phyloP scores from a whole-genome alignment of 352 stramenopile species.

The Aphanomyces astaci region DNA sequence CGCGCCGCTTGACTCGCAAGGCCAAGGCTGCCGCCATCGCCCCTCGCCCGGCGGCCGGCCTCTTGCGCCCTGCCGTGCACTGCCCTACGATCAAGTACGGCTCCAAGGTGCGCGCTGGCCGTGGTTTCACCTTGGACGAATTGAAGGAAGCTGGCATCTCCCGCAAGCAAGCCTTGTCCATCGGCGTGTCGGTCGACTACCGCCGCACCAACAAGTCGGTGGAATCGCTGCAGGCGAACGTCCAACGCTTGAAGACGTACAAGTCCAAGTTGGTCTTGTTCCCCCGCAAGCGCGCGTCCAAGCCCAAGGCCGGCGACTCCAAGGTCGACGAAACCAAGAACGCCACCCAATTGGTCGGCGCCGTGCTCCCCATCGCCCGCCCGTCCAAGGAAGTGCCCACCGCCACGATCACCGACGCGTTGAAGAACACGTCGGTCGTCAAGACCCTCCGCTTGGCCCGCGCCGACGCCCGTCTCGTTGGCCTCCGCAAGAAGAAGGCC shows the following conservation, averaged over 20 bases:
- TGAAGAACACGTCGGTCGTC: slow-evolving; percentile 80
- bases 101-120: slow-evolving; percentile 95
- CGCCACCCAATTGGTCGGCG: slow-evolving; percentile 83
- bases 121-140: slow-evolving; percentile 98
- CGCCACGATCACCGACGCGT: slow-evolving; percentile 76
- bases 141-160: slow-evolving; percentile 96
- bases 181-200: slow-evolving; percentile 98
- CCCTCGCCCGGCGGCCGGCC: slow-evolving; percentile 92
- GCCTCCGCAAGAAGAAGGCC: slow-evolving; percentile 85
- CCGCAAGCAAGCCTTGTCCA: slow-evolving; percentile 92
- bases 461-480: slow-evolving; percentile 77
- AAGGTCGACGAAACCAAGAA: slow-evolving; percentile 85
- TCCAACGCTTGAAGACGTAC: slow-evolving; percentile 98
- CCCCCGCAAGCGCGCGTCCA: slow-evolving; percentile 93
- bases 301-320: slow-evolving; percentile 93
- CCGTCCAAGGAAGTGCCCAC: slow-evolving; percentile 68
- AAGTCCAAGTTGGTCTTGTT: slow-evolving; percentile 98
- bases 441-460: slow-evolving; percentile 76
- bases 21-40: slow-evolving; percentile 97
- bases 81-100: slow-evolving; percentile 98
- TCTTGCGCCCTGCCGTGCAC: slow-evolving; percentile 95
- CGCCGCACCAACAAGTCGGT: slow-evolving; percentile 97
- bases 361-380: slow-evolving; percentile 71
- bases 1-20: slow-evolving; percentile 90
- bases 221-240: slow-evolving; percentile 94